Percentiles rank a stretch among this genome's conserved stretches.
Evolutionary conservation across 1,139 yeast species (phyloP).

Genomic region (Nakaseomyces kungkrabaensis): DNA sequence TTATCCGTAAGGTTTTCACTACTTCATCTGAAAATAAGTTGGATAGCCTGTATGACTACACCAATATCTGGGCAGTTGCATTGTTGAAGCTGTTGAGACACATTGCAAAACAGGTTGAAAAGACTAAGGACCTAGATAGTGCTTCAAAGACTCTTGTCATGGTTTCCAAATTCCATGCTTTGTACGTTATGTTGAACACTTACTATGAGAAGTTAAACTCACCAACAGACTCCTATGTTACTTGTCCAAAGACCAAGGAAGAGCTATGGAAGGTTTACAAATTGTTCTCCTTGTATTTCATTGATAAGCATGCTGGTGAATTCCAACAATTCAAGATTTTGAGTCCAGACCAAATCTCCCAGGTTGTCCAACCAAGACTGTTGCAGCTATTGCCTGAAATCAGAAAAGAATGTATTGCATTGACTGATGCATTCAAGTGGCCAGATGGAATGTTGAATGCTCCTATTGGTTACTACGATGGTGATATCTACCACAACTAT

Average conservation of each 20-base stretch:
- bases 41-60: slow-evolving; percentile 29
- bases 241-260: slow-evolving; percentile 29
- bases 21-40: slow-evolving; percentile 30
- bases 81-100: slow-evolving; percentile 41
- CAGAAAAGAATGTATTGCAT: slow-evolving; percentile 66
- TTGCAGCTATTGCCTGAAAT: slow-evolving; percentile 39
- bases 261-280: slow-evolving; percentile 41
- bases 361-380: slow-evolving; percentile 37
- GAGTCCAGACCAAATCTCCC: slow-evolving; percentile 37
- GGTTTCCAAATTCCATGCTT: slow-evolving; percentile 55
- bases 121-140: slow-evolving; percentile 42
- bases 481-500: slow-evolving; percentile 79
- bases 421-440: slow-evolving; percentile 84
- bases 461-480: slow-evolving; percentile 75
- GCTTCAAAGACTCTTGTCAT: slow-evolving; percentile 51
- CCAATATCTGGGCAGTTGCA: slow-evolving; percentile 38
- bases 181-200: slow-evolving; percentile 37
- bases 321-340: slow-evolving; percentile 62
- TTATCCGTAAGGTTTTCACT: slow-evolving; percentile 16
- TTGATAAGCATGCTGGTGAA: slow-evolving; percentile 67
- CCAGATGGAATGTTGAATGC: slow-evolving; percentile 81
- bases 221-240: slow-evolving; percentile 18
- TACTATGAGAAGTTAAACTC: slow-evolving; percentile 25
- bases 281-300: slow-evolving; percentile 59
- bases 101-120: slow-evolving; percentile 37